A percentile compares a stretch with the other conserved stretches of the same genome.
phyloP scores from a whole-genome alignment of 345 rosid species.

The Citrus glauca region DNA sequence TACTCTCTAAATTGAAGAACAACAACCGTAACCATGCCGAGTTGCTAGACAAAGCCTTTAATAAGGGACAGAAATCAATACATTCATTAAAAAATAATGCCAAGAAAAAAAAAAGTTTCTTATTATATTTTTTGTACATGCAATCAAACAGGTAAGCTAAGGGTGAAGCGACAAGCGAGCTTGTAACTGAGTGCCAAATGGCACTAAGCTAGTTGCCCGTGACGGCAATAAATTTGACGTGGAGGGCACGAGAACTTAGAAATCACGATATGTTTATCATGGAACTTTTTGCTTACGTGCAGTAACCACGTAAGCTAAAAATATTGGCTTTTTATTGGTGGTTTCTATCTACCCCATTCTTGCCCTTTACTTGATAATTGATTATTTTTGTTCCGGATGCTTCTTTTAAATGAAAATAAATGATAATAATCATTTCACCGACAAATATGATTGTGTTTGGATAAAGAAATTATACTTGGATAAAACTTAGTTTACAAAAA shows the following conservation, averaged over 20 bases:
- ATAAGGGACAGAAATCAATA: not conserved
- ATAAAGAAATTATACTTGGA: not conserved
- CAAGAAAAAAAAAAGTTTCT: not conserved
- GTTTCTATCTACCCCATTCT: not conserved
- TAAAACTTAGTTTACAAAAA: no score
- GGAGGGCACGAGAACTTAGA: slow-evolving; percentile 2
- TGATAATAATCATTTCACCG: not conserved
- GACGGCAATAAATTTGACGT: slow-evolving; percentile 10
- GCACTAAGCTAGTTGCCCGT: not conserved
- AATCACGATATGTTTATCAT: slow-evolving; percentile 1
- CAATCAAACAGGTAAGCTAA: not conserved
- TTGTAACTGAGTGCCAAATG: not conserved
- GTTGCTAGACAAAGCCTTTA: not conserved
- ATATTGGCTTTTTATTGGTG: not conserved
- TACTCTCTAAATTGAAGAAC: accelerated
- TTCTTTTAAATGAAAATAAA: no score
- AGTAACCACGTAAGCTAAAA: not conserved
- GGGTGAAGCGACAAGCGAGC: slow-evolving; percentile 1
- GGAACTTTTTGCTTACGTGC: slow-evolving; percentile 2
- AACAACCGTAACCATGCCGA: no score
- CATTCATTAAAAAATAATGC: not conserved
- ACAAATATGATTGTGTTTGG: not conserved
- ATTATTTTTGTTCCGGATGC: not conserved
- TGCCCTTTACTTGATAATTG: not conserved
- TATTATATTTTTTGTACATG: not conserved